A percentile compares a stretch with the other conserved stretches of the same genome.
phyloP scores from a whole-genome alignment of 2,329 filamentous ascomycete genomes.

The Ophiostoma ips region DNA sequence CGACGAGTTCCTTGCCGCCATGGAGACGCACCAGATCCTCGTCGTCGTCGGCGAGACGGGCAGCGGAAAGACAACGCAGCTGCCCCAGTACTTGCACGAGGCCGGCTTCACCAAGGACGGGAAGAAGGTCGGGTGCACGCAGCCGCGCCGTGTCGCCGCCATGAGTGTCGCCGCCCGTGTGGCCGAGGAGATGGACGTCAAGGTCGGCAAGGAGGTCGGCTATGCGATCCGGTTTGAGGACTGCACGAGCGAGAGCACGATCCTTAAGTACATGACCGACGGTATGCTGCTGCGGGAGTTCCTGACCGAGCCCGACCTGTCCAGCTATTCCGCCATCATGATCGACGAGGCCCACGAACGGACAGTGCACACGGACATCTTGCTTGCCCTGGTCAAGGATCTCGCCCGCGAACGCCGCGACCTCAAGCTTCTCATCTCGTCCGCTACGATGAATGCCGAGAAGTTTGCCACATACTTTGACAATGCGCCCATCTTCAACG shows the following conservation, averaged over 20 bases:
- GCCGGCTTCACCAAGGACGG: constrained; percentile 76
- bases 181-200: constrained; percentile 82
- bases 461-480: constrained; percentile 90
- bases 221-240: constrained; percentile 95
- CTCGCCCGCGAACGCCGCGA: constrained; percentile 71
- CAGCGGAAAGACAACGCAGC: constrained; percentile 87
- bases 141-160: constrained; percentile 86
- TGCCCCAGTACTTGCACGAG: constrained; percentile 88
- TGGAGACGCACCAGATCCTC: constrained; percentile 74
- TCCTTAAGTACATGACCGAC: constrained; percentile 94
- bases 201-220: constrained; percentile 82
- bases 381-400: constrained; percentile 80
- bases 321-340: constrained; percentile 74
- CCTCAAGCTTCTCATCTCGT: constrained; percentile 80
- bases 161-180: constrained; percentile 97
- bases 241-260: constrained; percentile 76
- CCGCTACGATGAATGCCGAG: constrained; percentile 84
- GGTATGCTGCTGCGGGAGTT: constrained; percentile 88
- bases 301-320: constrained; percentile 73
- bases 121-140: constrained; percentile 81
- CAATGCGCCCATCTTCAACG: constrained; percentile 84
- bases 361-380: constrained; percentile 79
- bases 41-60: constrained; percentile 94
- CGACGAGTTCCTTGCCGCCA: constrained; percentile 71
- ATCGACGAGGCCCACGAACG: constrained; percentile 96